Evolutionary conservation across 108 stramenopile species (phyloP), one percentile per base, ranked within the genome.

Genomic region (Nannochloropsis oceanica): DNA sequence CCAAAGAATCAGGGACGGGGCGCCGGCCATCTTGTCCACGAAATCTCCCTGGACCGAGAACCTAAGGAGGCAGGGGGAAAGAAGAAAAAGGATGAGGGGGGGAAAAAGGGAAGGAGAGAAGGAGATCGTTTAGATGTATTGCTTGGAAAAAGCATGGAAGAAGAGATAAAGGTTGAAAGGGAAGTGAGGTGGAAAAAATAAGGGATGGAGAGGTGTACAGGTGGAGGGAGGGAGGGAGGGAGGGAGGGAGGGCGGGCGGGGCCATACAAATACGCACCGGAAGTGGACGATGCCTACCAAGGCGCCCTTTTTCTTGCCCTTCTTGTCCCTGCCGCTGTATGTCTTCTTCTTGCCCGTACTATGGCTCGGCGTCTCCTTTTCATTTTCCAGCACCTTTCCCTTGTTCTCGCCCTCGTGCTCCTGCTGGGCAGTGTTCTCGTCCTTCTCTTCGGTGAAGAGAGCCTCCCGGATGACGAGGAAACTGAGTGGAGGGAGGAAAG

Each of bases 41-140:
- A 87, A 86, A 25, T 89, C 89, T 12, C 89, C 89, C 20, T 83
- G 83, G 26, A 86, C 46, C 43, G 89, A 84, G 50, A 89, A 89
- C 0, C 89, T 44, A 42, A 84, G 84, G 43, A 80, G 84, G 26
- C 26, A 81, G 44, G 73, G 50, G 18, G 44, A 81, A 8, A 86
- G 20, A 59, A 84, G 46, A 18, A 50, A 14, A 50, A 50, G 46
- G 46, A 14, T 50, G 46, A 50, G 0, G n/a, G n/a, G n/a, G n/a
- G n/a, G n/a, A n/a, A n/a, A n/a, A n/a, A 34, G 5, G 34, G 34
- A 5, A 34, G 34, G 34, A 5, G 34, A 34, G 34, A 34, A 34
- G 34, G 34, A 1, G 34, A 34, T 34, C 5, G 5, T 5, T 34
- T 3, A 34, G 34, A 34, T 5, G 5, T 3, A 5, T 5, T 5